Percentiles rank a stretch among this genome's conserved stretches.
These are phyloP conservation scores for Sporopachydermia cereana DNA, from an alignment of 1,139 yeast species.

Conservation along the genomic window DNA sequence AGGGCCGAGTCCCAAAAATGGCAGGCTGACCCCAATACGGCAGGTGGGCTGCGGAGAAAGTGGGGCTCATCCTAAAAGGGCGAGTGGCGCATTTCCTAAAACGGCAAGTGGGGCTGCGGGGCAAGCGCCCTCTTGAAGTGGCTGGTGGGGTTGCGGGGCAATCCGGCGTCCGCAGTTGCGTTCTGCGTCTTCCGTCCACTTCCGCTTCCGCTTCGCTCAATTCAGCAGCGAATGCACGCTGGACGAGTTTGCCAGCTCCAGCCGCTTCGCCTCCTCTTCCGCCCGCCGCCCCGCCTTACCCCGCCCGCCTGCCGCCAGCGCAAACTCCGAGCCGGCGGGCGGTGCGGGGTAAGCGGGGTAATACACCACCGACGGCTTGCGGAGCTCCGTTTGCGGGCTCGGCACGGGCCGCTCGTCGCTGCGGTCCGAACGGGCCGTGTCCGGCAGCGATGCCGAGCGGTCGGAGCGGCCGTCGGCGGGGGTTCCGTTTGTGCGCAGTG, in stretches of 20 bases:
- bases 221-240: constrained; percentile 4
- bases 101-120: too few relatives aligned
- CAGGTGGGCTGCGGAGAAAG: too few relatives aligned
- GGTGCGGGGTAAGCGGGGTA: not conserved
- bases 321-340: not conserved
- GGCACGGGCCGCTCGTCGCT: not conserved
- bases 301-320: not conserved
- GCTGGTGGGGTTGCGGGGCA: too few relatives aligned
- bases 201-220: too few relatives aligned
- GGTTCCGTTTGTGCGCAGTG: not conserved
- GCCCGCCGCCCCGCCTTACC: not conserved
- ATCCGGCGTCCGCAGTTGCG: too few relatives aligned
- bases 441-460: not conserved
- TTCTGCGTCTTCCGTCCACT: too few relatives aligned
- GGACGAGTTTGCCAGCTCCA: not conserved
- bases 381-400: not conserved
- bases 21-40: too few relatives aligned
- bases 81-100: too few relatives aligned
- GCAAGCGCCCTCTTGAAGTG: too few relatives aligned
- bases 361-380: not conserved
- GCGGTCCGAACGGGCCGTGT: not conserved
- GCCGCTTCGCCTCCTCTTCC: not conserved
- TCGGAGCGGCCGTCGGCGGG: not conserved
- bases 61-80: too few relatives aligned
- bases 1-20: too few relatives aligned